A percentile compares a stretch with the other conserved stretches of the same genome.
Conservation (phyloP, 1,284 basidiomycete genomes). For the Caloboletus inedulis region DNA sequence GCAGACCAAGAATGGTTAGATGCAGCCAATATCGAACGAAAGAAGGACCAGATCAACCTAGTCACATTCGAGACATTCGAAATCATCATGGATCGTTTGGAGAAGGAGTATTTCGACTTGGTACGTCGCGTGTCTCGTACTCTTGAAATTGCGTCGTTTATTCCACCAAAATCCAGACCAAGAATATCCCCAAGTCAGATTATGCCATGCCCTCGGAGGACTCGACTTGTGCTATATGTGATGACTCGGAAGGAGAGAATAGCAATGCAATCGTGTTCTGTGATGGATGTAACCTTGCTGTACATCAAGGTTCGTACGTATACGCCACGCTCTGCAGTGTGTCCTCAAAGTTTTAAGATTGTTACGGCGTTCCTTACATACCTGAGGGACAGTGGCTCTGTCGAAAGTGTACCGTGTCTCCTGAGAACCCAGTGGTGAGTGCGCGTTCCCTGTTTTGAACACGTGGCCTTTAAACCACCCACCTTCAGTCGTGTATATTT, state of each 20-base stretch:
- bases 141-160: not conserved
- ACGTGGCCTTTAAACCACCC: not conserved
- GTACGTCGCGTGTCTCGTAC: slow-evolving; percentile 44
- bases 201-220: slow-evolving; percentile 86
- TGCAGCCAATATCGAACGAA: slow-evolving; percentile 78
- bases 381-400: slow-evolving; percentile 99
- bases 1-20: slow-evolving; percentile 96
- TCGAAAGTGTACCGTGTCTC: slow-evolving; percentile 96
- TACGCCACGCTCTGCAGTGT: not conserved
- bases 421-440: slow-evolving; percentile 89
- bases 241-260: slow-evolving; percentile 98
- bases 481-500: slow-evolving; percentile 76
- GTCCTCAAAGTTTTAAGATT: slow-evolving; percentile 57
- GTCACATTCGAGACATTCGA: slow-evolving; percentile 90
- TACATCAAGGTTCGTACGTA: slow-evolving; percentile 81
- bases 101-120: slow-evolving; percentile 99
- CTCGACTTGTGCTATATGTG: slow-evolving; percentile 94
- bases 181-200: slow-evolving; percentile 84
- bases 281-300: slow-evolving; percentile 97
- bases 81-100: slow-evolving; percentile 94
- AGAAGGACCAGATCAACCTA: slow-evolving; percentile 70
- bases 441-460: slow-evolving; percentile 28
- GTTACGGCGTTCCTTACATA: slow-evolving; percentile 99
- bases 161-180: slow-evolving; percentile 55
- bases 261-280: slow-evolving; percentile 99